These are phyloP conservation scores for Claviceps pazoutovae DNA, from an alignment of 2,329 filamentous ascomycete species.

Conservation along the genomic window DNA sequence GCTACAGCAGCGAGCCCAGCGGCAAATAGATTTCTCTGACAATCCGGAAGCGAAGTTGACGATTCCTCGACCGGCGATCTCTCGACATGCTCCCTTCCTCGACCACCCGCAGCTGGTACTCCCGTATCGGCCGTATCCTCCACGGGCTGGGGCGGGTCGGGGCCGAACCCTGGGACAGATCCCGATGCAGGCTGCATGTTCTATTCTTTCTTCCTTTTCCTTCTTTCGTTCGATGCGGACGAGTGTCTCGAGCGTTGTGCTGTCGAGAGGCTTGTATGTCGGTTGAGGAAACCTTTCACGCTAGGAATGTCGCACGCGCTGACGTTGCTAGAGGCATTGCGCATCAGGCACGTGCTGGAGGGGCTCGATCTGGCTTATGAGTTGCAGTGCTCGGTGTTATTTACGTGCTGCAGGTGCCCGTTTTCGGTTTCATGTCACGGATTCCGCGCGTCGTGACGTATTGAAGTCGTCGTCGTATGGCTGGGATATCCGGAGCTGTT, in stretches of 20 bases:
- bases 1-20: constrained; percentile 10
- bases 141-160: constrained; percentile 10
- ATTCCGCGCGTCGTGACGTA: not conserved
- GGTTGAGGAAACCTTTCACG: not conserved
- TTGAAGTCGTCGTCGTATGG: not conserved
- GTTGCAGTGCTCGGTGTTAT: too few relatives aligned
- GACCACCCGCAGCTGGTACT: constrained; percentile 17
- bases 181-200: constrained; percentile 23
- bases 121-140: constrained; percentile 30
- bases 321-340: constrained; percentile 8
- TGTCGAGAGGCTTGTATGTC: not conserved
- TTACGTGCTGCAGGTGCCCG: too few relatives aligned
- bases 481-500: not conserved
- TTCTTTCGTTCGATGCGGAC: not conserved
- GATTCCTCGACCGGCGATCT: constrained; percentile 13
- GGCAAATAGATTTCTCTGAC: constrained; percentile 14
- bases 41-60: constrained; percentile 9
- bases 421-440: not conserved
- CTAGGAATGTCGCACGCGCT: constrained; percentile 1
- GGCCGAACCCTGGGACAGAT: not conserved
- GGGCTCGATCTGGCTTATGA: not conserved
- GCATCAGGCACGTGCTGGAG: constrained; percentile 1
- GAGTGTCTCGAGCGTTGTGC: not conserved
- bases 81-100: constrained; percentile 22
- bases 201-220: not conserved